Evolutionary conservation across 2,329 filamentous ascomycete species (phyloP), one percentile per base, ranked within the genome.

Genomic region (Ascochyta koolunga): DNA sequence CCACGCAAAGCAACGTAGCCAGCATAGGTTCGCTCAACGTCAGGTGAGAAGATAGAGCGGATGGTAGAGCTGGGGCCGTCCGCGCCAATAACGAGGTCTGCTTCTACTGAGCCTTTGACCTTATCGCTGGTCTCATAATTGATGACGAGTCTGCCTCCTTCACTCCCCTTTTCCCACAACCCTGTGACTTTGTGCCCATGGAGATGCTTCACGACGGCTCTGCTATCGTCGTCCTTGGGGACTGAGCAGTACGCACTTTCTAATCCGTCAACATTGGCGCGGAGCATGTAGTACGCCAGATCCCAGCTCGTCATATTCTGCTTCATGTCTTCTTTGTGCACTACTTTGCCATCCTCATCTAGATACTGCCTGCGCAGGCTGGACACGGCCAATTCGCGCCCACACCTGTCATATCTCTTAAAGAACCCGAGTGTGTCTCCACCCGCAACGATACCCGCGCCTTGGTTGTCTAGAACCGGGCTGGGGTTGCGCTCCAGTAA

Each of bases 221-320:
- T 46, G 6, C 47, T 46, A 9, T 61, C 38, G 9, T 56, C 53
- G 10, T 57, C 40, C n/a, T 36, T 25, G 0, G 69, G 68, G 4
- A 65, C 63, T 7, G 65, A 37, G 43, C 66, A 69, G 35, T 71
- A 70, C 5, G 43, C 52, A 29, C 62, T 71, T 43, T 64, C 42
- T n/a, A 68, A 48, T 18, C 66, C 68, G 39, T 73, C 68, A 15
- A 71, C 63, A 24, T 71, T 71, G 2, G 67, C 68, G 13, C 70
- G 58, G 11, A 72, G 55, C 19, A 72, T 64, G 38, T 71, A 60
- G 45, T 70, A 73, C 3, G 66, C 62, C n/a, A 72, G 54, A 45
- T 71, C 69, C 69, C 70, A 73, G 50, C 69, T 73, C 21, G 69
- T 72, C 69, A 72, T 73, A 22, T 70, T 70, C 54, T 72, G 69